Evolutionary conservation across 495 filamentous ascomycete genomes (phyloP), one percentile per base, ranked within the genome.

Genomic region (Extremus antarcticus): DNA sequence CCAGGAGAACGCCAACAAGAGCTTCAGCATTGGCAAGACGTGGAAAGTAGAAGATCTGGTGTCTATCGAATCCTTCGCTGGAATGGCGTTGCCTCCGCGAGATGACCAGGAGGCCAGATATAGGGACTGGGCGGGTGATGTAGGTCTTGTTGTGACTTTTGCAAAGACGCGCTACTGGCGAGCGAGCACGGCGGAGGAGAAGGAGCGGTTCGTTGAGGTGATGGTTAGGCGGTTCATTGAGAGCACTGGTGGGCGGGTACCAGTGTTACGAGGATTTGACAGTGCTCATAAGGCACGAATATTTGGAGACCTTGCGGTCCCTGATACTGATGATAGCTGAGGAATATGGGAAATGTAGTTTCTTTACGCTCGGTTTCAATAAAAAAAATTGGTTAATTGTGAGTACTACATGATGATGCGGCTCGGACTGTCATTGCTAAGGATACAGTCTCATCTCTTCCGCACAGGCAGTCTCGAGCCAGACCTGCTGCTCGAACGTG

Each of bases 141-240:
- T 80, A 38, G 92, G 92, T 19, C 97, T 98, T 63, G 73, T 84
- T n/a, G 86, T 96, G 19, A 90, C 82, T 0, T 75, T 98, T 20
- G 80, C 85, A 13, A 98, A 98, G 67, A 85, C 88, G 0, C 97
- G 97, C 67, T 97, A 94, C 67, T 98, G 92, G 92, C 84, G 91
- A 70, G 90, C 94, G 17, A 78, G 83, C 38, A 90, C 84, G 13
- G 77, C 84, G 45, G 94, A 94, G 72, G 92, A 97, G 69, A 97
- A 96, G 74, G 90, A 94, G 53, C 96, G 94, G 70, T 98, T 98
- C 68, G 94, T 97, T 64, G 86, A 84, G 22, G 94, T 87, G 63
- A 67, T 96, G 58, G 79, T 96, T 56, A 97, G 96, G 71, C 95
- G 97, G 29, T 97, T 85, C 66, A 84, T 79, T 55, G 97, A 96